These are phyloP conservation scores for Cichorium intybus DNA, from an alignment of 140 eudicot genomes.

Conservation along the genomic window DNA sequence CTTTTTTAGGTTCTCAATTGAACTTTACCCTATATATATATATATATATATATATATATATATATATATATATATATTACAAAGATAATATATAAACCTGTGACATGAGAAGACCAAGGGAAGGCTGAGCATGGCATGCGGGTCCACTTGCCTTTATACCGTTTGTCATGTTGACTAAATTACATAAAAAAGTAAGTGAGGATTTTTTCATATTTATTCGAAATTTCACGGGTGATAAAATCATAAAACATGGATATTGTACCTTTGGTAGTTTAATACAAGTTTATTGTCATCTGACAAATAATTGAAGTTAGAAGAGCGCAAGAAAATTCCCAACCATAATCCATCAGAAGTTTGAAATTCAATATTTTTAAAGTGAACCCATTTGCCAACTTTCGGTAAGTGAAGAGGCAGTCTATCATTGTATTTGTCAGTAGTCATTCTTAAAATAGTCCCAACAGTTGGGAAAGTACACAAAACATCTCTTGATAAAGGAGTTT, in stretches of 20 bases:
- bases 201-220: not conserved
- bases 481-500: constrained; percentile 52
- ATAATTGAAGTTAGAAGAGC: constrained; percentile 55
- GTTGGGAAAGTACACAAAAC: constrained; percentile 59
- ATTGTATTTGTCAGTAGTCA: constrained; percentile 33
- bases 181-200: constrained; percentile 11
- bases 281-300: constrained; percentile 52
- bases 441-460: constrained; percentile 76
- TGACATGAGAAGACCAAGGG: constrained; percentile 73
- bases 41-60: not conserved
- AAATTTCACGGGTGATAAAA: not conserved
- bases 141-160: constrained; percentile 46
- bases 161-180: constrained; percentile 49
- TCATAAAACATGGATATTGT: constrained; percentile 5
- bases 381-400: constrained; percentile 68
- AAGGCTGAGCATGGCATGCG: constrained; percentile 62
- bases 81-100: constrained; percentile 44
- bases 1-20: no score
- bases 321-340: constrained; percentile 67
- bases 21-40: no score
- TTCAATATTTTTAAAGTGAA: constrained; percentile 44
- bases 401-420: no score
- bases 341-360: constrained; percentile 52
- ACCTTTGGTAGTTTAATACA: constrained; percentile 58
- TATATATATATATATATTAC: not conserved